Conservation (phyloP, 2,329 filamentous ascomycete genomes). For the Phialophora expanda region DNA sequence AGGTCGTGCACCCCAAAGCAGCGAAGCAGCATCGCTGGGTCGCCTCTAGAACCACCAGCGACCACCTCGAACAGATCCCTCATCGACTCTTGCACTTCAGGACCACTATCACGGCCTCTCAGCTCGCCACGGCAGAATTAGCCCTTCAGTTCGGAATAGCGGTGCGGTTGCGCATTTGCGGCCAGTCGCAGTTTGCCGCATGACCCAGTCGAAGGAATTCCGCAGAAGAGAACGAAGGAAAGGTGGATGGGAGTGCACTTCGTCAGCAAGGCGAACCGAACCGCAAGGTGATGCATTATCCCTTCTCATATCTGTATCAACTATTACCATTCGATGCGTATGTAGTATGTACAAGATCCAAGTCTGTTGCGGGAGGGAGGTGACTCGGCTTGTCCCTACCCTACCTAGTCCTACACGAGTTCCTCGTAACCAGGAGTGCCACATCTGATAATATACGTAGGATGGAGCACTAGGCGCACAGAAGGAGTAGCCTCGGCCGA, state of each 20-base stretch:
- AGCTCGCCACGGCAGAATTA: not conserved
- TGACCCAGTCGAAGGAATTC: not conserved
- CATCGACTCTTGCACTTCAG: not conserved
- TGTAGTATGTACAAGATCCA: too few relatives aligned
- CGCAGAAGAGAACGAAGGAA: not conserved
- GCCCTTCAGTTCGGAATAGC: not conserved
- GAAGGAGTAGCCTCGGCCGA: not conserved
- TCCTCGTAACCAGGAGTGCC: not conserved
- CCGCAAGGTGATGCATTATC: not conserved
- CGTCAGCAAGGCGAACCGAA: not conserved
- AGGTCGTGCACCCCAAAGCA: too few relatives aligned
- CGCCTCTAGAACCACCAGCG: not conserved
- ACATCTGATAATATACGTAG: too few relatives aligned
- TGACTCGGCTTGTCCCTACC: too few relatives aligned
- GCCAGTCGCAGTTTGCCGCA: not conserved
- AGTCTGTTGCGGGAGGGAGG: too few relatives aligned
- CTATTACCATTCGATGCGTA: not conserved
- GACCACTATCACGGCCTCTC: not conserved
- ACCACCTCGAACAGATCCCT: not conserved
- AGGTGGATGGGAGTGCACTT: not conserved
- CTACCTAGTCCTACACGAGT: not conserved
- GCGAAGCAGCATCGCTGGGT: not conserved
- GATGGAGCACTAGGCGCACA: too few relatives aligned
- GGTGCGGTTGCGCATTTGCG: not conserved
- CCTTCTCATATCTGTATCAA: not conserved